These are phyloP conservation scores for Candida maesae DNA, from an alignment of 805 yeast species.

Conservation along the genomic window DNA sequence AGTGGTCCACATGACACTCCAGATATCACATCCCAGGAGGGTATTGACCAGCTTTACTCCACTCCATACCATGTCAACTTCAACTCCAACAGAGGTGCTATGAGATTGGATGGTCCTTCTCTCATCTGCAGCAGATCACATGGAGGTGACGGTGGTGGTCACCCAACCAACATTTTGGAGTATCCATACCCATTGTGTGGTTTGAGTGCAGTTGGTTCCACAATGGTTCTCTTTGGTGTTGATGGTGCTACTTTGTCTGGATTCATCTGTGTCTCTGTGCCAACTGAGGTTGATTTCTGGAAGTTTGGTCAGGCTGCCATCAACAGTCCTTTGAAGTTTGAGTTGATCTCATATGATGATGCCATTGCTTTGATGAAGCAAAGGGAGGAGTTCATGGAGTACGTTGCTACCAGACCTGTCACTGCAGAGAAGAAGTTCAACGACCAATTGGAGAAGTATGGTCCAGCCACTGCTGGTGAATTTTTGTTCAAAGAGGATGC, in stretches of 20 bases:
- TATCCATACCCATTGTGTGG: conserved; percentile 96
- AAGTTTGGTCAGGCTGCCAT: conserved; percentile 96
- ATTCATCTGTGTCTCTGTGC: conserved; percentile 93
- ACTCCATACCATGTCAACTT: conserved; percentile 91
- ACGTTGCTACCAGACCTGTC: conserved; percentile 38
- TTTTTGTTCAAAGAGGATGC: conserved; percentile 24
- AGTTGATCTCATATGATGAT: conserved; percentile 63
- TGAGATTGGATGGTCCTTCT: conserved; percentile 89
- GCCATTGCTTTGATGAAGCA: conserved; percentile 62
- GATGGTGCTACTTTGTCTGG: conserved; percentile 99
- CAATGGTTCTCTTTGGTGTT: conserved; percentile 92
- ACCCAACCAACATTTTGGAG: conserved; percentile 96
- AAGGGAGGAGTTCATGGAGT: conserved; percentile 52
- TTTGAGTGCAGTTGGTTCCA: conserved; percentile 96
- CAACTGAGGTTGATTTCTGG: conserved; percentile 95
- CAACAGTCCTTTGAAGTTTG: conserved; percentile 78
- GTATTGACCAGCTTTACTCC: conserved; percentile 67
- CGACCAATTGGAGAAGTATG: conserved; percentile 57
- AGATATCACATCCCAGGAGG: conserved; percentile 80
- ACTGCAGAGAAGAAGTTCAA: conserved; percentile 28
- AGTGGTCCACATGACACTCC: conserved; percentile 98
- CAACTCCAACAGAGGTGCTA: conserved; percentile 95
- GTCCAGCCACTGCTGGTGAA: conserved; percentile 44
- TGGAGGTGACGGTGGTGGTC: conserved; percentile 98
- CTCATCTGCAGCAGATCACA: conserved; percentile 94